Evolutionary conservation across 148 eudicot genomes (phyloP), one percentile per base, ranked within the genome.

Genomic region (Heliamphora exappendiculata): DNA sequence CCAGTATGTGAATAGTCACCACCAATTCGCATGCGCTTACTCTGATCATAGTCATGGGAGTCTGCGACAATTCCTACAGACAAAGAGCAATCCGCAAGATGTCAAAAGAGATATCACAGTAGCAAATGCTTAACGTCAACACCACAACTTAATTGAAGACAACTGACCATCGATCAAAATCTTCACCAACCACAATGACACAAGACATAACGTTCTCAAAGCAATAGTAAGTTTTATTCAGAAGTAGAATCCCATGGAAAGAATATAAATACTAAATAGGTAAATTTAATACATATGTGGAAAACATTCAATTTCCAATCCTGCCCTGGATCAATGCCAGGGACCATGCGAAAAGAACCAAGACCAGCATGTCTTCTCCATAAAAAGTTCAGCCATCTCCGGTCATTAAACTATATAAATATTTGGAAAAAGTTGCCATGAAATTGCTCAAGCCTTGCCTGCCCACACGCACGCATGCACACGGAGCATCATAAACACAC

Each of bases 1-100:
- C 87, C 97, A 69, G 90, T 84, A 77, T 93, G 93, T 20, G 92
- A 83, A 83, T 92, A 92, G 82, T 94, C 98, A 58, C 98, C 98
- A 51, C 91, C 98, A 62, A 91, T 95, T 67, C 98, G 87, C 85
- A 92, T 79, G 51, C 98, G 91, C 78, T 95, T 92, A 80, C 94
- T 92, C 73, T 92, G 97, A 80, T 95, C 98, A 73, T 86, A 92
- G 69, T 87, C 86, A 81, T 85, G 89, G 36, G 94, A 76, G 77
- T 91, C 98, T 65, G 93, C 88, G 28, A 87, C 96, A 33, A 93
- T 93, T 44, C 98, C 96, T 93, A 84, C 54, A 45, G 29, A 66
- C 9, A 6, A 79, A 65, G 31, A 65, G 42, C 13, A 58, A 78
- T 79, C 36, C 67, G 24, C 34, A 84, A 33, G 42, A 29, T 47